These are phyloP conservation scores for Tetrapisispora fleetii DNA, from an alignment of 805 yeast genomes.

Conservation along the genomic window DNA sequence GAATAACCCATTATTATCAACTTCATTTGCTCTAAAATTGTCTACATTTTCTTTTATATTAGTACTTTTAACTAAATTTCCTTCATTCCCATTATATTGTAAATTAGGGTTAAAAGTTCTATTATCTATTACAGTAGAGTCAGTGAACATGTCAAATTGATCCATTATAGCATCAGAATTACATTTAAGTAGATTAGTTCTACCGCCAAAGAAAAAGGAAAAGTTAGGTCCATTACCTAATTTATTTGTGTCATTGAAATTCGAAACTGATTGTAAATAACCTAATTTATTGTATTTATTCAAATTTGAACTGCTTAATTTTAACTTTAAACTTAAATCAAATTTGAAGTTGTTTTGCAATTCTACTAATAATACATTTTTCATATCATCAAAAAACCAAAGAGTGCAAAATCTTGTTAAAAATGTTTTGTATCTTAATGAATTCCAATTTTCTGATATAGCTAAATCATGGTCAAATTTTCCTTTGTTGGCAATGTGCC, in stretches of 20 bases:
- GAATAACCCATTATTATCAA: neutral
- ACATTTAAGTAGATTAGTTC: constrained; percentile 11
- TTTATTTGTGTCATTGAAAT: constrained; percentile 5
- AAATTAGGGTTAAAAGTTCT: neutral
- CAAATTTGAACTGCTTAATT: neutral
- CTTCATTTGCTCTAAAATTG: neutral
- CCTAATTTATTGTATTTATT: constrained; percentile 3
- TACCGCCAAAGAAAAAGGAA: constrained; percentile 4
- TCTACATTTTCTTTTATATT: neutral
- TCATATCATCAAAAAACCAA: constrained; percentile 15
- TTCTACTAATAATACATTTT: constrained; percentile 10
- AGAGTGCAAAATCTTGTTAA: constrained; percentile 19
- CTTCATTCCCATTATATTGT: neutral
- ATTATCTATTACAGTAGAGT: neutral
- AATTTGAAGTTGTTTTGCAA: constrained; percentile 5
- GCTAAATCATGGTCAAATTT: neutral
- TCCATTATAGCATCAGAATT: constrained; percentile 22
- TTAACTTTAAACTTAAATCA: constrained; percentile 2
- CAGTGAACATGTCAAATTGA: constrained; percentile 21
- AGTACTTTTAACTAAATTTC: constrained; percentile 3
- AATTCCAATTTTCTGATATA: constrained; percentile 11
- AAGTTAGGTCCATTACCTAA: constrained; percentile 2
- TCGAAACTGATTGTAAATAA: constrained; percentile 4
- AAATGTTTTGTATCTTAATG: constrained; percentile 15
- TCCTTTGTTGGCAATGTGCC: constrained; percentile 8